phyloP scores from a whole-genome alignment of 1,139 yeast genomes.

The Kurtzmaniella quercitrusa region DNA sequence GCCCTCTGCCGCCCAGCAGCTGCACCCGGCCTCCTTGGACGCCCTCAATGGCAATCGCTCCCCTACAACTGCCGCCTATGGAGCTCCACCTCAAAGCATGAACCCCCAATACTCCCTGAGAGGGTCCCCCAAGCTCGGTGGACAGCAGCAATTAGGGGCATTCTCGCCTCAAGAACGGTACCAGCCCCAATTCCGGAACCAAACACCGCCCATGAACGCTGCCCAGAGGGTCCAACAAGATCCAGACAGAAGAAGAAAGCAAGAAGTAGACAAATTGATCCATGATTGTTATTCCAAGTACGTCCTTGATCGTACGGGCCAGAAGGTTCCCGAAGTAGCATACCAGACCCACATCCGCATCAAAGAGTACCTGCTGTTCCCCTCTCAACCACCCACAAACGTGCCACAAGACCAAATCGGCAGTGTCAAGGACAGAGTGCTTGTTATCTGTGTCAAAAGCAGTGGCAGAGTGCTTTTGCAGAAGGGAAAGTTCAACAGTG shows the following conservation, averaged over 20 bases:
- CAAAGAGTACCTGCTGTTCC: slow-evolving; percentile 36
- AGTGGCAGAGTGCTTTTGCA: slow-evolving; percentile 70
- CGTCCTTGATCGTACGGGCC: slow-evolving; percentile 24
- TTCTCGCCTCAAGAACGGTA: background rate
- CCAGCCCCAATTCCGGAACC: background rate
- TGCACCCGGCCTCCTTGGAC: background rate
- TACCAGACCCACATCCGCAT: slow-evolving; percentile 38
- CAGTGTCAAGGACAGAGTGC: slow-evolving; percentile 33
- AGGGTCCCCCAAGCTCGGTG: background rate
- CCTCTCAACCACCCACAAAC: slow-evolving; percentile 33
- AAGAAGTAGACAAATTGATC: slow-evolving; percentile 26
- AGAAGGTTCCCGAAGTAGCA: slow-evolving; percentile 25
- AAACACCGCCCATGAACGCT: background rate
- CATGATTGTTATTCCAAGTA: slow-evolving; percentile 40
- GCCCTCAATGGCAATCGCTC: background rate
- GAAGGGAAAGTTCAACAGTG: slow-evolving; percentile 78
- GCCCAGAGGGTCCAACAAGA: slow-evolving; percentile 1
- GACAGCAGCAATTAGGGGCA: background rate
- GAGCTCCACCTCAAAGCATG: background rate
- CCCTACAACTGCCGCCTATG: background rate
- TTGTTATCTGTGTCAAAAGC: slow-evolving; percentile 38
- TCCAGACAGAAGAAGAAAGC: slow-evolving; percentile 1
- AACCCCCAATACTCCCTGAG: background rate
- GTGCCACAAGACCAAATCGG: slow-evolving; percentile 29
- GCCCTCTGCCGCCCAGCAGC: background rate